Evolutionary conservation across 164 flowering plant genomes (phyloP).

Genomic region (Umbilicus rupestris): DNA sequence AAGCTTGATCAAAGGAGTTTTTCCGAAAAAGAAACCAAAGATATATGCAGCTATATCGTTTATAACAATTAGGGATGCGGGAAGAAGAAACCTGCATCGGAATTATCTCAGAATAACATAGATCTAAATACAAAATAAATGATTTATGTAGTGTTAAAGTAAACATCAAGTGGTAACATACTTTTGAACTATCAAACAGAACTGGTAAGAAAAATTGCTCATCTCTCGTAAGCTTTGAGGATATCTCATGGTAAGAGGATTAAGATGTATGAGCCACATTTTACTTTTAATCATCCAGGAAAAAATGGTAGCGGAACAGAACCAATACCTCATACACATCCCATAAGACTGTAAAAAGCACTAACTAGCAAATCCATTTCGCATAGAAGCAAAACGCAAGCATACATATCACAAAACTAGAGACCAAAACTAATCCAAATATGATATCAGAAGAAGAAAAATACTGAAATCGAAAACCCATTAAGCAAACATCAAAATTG

Average conservation of each 20-base stretch:
- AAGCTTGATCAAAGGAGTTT: slow-evolving; percentile 82
- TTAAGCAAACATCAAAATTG: neutral
- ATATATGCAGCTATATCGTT: slow-evolving; percentile 90
- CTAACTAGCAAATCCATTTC: neutral
- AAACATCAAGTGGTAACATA: neutral
- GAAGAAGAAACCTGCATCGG: slow-evolving; percentile 90
- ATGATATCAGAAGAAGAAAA: too few relatives aligned
- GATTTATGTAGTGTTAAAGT: neutral
- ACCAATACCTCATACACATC: neutral
- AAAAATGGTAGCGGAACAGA: neutral
- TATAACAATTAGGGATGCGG: slow-evolving; percentile 33
- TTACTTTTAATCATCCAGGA: neutral
- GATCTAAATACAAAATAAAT: neutral
- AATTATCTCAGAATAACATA: neutral
- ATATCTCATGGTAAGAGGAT: neutral
- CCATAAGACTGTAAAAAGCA: neutral
- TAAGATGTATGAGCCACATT: too few relatives aligned
- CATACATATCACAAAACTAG: neutral
- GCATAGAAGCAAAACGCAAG: neutral
- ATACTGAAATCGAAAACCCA: neutral
- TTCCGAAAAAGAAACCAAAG: slow-evolving; percentile 93
- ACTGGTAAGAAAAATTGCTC: neutral
- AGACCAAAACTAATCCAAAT: neutral
- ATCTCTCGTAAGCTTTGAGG: neutral
- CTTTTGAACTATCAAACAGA: neutral